These are phyloP conservation scores for Leishmania mexicana DNA, from an alignment of 208 protist genomes.

Conservation along the genomic window DNA sequence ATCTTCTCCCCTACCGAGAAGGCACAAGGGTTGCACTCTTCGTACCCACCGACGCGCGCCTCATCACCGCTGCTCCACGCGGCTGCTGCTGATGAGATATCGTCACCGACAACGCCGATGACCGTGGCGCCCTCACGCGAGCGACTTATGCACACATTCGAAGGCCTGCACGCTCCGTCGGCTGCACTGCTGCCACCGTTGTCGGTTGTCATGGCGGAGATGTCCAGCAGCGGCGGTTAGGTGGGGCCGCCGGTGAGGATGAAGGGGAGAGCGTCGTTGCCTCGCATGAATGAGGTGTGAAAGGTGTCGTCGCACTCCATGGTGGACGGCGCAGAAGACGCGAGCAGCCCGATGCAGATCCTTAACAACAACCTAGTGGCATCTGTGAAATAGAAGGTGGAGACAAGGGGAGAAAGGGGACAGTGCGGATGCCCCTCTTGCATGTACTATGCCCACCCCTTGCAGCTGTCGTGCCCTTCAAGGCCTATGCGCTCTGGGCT, in stretches of 20 bases:
- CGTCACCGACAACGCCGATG: not conserved
- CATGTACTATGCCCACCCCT: not conserved
- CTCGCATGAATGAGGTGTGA: not conserved
- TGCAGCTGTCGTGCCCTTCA: not conserved
- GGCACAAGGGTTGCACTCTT: not conserved
- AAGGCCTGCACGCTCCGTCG: constrained; percentile 5
- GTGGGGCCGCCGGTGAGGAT: not conserved
- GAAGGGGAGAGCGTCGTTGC: not conserved
- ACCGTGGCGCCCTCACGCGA: constrained; percentile 4
- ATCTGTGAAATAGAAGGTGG: not conserved
- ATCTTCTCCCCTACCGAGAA: not conserved
- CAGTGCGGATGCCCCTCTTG: not conserved
- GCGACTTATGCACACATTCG: constrained; percentile 7
- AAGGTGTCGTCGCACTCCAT: not conserved
- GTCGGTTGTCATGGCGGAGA: constrained; percentile 14
- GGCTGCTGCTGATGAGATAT: not conserved
- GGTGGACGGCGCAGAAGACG: not conserved
- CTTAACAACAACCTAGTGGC: not conserved
- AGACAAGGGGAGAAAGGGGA: not conserved
- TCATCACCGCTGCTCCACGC: not conserved
- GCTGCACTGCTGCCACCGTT: constrained; percentile 5
- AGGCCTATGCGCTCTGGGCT: not conserved
- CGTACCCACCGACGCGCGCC: not conserved
- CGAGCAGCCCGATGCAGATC: not conserved
- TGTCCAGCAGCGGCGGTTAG: not conserved